phyloP scores from a whole-genome alignment of 1,284 basidiomycete genomes.

The Sphagnurus paluster region DNA sequence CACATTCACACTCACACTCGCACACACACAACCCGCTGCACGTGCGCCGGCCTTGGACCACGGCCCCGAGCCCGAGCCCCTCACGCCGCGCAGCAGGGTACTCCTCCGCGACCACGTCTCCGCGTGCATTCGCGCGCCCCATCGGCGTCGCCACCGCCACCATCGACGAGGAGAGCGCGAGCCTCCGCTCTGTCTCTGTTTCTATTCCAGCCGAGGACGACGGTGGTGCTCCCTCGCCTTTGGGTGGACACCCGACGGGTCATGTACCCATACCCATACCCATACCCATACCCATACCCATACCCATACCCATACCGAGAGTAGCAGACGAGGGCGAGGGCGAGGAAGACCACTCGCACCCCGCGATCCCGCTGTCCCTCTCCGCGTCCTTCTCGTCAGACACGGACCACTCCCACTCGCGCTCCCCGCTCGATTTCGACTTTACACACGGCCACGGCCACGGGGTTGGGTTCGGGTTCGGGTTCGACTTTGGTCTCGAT shows the following conservation, averaged over 20 bases:
- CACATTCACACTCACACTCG: not conserved
- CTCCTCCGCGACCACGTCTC: conserved; percentile 5
- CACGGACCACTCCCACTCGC: no score
- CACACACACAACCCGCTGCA: not conserved
- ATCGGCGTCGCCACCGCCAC: not conserved
- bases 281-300: no score
- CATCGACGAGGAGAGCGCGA: conserved; percentile 6
- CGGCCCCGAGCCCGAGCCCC: not conserved
- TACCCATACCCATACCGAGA: no score
- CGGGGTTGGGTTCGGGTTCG: not conserved
- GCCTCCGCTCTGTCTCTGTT: not conserved
- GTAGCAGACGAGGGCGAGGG: no score
- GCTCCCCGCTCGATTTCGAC: not conserved
- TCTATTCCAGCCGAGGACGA: not conserved
- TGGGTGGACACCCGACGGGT: no score
- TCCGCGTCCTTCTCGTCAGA: no score
- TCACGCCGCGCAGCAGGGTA: not conserved
- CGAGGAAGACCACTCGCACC: no score
- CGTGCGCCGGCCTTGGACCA: no score
- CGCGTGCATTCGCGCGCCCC: not conserved
- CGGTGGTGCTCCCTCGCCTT: no score
- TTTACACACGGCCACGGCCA: not conserved
- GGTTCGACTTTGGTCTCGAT: not conserved
- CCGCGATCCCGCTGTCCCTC: no score
- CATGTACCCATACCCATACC: no score